Percentiles rank a stretch among this genome's conserved stretches.
Conservation (phyloP, 1,284 basidiomycete genomes). For the Vanrija pseudolonga region DNA sequence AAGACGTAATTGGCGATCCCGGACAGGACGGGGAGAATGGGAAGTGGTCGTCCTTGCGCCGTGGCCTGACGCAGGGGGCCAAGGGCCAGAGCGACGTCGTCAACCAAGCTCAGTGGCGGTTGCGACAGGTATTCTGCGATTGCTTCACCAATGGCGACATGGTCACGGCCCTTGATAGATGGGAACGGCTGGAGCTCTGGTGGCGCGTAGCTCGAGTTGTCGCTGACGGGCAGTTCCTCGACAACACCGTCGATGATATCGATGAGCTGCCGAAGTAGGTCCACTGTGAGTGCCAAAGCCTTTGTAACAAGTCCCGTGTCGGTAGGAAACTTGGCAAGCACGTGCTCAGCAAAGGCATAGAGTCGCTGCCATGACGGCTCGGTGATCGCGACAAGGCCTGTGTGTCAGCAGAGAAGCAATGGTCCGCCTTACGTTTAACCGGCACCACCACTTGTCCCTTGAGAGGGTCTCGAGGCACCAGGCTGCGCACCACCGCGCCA, state of each 20-base stretch:
- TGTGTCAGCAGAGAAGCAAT: too few species aligned
- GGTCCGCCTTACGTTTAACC: constrained; percentile 17
- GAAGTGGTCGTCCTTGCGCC: constrained; percentile 14
- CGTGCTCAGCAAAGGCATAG: constrained; percentile 11
- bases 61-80: constrained; percentile 23
- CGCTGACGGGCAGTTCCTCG: constrained; percentile 1
- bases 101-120: constrained; percentile 1
- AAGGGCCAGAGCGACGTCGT: constrained; percentile 6
- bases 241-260: neutral
- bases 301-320: neutral
- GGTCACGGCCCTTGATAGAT: too few species aligned
- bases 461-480: constrained; percentile 15
- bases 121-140: constrained; percentile 9
- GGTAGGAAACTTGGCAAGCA: constrained; percentile 3
- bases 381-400: constrained; percentile 15
- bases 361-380: constrained; percentile 19
- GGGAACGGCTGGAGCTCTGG: constrained; percentile 9
- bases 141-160: neutral
- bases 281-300: neutral
- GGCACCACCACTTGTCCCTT: constrained; percentile 23
- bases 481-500: constrained; percentile 4
- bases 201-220: constrained; percentile 10
- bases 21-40: constrained; percentile 20
- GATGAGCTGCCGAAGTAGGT: neutral
- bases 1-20: constrained; percentile 22